Evolutionary conservation across 1,284 basidiomycete genomes (phyloP).

Genomic region (Caloboletus inedulis): DNA sequence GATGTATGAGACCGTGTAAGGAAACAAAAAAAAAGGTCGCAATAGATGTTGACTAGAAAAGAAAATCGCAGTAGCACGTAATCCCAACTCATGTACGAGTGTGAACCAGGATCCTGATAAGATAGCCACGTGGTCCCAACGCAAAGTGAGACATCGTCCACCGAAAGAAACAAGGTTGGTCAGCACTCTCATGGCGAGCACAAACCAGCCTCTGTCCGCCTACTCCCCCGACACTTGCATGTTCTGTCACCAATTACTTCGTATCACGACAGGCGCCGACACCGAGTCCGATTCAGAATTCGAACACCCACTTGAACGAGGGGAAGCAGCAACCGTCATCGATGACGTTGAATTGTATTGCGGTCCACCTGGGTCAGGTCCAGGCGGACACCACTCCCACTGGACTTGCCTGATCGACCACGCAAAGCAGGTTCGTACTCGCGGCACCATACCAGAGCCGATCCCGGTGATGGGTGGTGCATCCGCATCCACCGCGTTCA

Average conservation of each 20-base stretch:
- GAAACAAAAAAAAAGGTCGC: background rate
- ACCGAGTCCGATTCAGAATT: conserved; percentile 6
- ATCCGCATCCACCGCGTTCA: background rate
- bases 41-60: background rate
- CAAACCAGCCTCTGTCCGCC: background rate
- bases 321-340: conserved; percentile 10
- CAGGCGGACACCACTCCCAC: conserved; percentile 26
- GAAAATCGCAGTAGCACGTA: background rate
- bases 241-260: conserved; percentile 19
- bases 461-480: background rate
- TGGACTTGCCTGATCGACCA: conserved; percentile 28
- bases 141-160: background rate
- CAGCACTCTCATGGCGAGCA: conserved; percentile 6
- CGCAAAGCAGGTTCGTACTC: conserved; percentile 5
- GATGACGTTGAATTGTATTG: conserved; percentile 29
- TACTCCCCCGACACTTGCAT: conserved; percentile 29
- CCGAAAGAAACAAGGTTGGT: background rate
- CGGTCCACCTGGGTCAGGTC: conserved; percentile 22
- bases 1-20: background rate
- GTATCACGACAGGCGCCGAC: conserved; percentile 7
- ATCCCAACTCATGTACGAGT: background rate
- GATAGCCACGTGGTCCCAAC: conserved; percentile 2
- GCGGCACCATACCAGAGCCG: background rate
- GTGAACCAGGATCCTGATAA: background rate
- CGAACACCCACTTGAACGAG: conserved; percentile 2